Base-by-base conservation (phyloP, 805 yeast genomes). In the Yamadazyma ubonensis region DNA sequence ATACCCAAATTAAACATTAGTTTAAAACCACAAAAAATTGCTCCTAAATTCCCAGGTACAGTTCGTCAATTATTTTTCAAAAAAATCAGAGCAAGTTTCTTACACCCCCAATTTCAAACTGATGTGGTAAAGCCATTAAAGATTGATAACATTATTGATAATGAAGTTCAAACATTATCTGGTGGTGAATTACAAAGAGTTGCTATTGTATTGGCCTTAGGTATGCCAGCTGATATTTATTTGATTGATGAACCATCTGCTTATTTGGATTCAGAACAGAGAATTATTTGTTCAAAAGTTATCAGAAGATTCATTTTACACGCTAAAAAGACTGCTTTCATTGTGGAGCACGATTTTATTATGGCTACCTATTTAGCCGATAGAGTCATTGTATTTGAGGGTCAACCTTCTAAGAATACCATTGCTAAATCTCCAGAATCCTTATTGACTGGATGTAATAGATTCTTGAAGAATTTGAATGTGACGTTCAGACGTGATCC, bases 131-230 rank as follows among this genome's bases (percentile, higher is more conserved):
- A 91, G 71, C 99, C 99, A 39, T 76, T 93, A 64, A 85, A 75
- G 60, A 88, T 93, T 50, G 98, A 93, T 54, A 90, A 84, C 60
- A 86, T 93, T 54, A 84, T 93, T 49, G 99, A 93, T 67, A 96
- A 93, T 67, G 98, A 93, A 70, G 99, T 93, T 38, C 96, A 88
- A 73, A 87, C 88, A 55, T 74, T 93, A 66, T 90, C 97, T 35
- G 99, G 99, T 73, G 99, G 99, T 81, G 99, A 93, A 74, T 78
- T 93, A 73, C 99, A 93, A 73, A 85, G 99, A 76, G 99, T 93
- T 45, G 99, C 99, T 49, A 91, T 93, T 67, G 95, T 89, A 26
- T 76, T 93, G 62, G 82, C 98, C 4, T 75, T 93, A 45, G 99
- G 99, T 79, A 71, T 83, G 36, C 86, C 86, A 14, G 98, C 99